These are phyloP conservation scores for Hemileccinum rubropunctum DNA, from an alignment of 768 basidiomycete genomes.

Conservation along the genomic window DNA sequence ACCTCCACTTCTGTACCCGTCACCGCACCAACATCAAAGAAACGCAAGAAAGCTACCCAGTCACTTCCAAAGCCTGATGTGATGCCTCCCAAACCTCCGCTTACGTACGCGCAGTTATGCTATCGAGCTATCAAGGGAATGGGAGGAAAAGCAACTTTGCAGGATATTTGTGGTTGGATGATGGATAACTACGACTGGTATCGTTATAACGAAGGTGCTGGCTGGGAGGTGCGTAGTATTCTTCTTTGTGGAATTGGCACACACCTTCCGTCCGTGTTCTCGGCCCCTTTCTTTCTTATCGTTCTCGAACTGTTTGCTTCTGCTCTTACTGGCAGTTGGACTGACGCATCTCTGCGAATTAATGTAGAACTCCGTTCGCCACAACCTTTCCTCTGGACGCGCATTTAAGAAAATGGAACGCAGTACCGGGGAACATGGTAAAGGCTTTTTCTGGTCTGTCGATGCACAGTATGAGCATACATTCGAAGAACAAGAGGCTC, in stretches of 20 bases:
- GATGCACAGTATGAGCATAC: slow-evolving; percentile 69
- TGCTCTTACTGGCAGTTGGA: slow-evolving; percentile 2
- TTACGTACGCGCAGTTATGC: slow-evolving; percentile 90
- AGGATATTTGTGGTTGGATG: slow-evolving; percentile 93
- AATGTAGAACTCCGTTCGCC: slow-evolving; percentile 85
- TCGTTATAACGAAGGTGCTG: slow-evolving; percentile 71
- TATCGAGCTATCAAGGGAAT: slow-evolving; percentile 83
- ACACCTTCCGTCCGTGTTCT: not conserved
- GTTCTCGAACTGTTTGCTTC: slow-evolving; percentile 1
- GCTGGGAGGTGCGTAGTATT: slow-evolving; percentile 78
- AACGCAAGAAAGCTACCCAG: slow-evolving; percentile 60
- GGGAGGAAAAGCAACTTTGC: slow-evolving; percentile 83
- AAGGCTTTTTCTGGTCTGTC: slow-evolving; percentile 92
- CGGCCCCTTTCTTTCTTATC: not conserved
- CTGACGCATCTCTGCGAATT: slow-evolving; percentile 10
- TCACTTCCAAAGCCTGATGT: slow-evolving; percentile 59
- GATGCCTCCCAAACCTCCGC: slow-evolving; percentile 84
- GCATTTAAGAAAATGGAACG: slow-evolving; percentile 91
- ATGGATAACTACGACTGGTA: slow-evolving; percentile 89
- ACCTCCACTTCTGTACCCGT: slow-evolving; percentile 18
- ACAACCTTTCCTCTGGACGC: slow-evolving; percentile 89
- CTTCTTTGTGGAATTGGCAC: not conserved
- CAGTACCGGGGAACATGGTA: slow-evolving; percentile 80
- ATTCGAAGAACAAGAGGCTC: slow-evolving; percentile 69
- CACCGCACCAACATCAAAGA: slow-evolving; percentile 45